Evolutionary conservation across 129 eudicot genomes (phyloP), one percentile per base, ranked within the genome.

Genomic region (Helianthus annuus): DNA sequence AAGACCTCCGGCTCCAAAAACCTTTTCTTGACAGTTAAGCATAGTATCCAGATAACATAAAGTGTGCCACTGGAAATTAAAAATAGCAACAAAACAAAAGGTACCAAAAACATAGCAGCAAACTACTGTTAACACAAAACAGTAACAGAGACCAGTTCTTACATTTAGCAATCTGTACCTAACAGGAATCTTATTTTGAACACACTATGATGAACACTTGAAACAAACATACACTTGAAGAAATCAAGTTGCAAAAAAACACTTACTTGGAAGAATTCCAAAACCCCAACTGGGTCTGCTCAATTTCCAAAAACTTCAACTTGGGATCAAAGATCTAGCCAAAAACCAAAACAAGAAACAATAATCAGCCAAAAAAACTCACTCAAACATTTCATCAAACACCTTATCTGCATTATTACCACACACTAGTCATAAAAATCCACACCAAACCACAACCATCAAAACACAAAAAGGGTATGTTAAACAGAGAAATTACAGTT

Each of bases 241-340:
- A 27, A 73, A 48, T 10, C 48, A 24, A 62, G 40, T 38, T 36
- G 61, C 17, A 73, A 36, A 2, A 61, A 51, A 16, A 16, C 8
- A 74, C 96, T 52, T 85, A 89, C 96, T 76, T 82, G 79, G 70
- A 79, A 68, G 69, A 69, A 70, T 58, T 68, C 72, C 48, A 54
- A 64, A 77, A 81, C 68, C 87, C 84, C 67, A 80, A 63, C 48
- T 73, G 83, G 71, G 81, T 70, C 79, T 69, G 91, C 80, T 86
- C 82, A 71, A 52, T 72, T 80, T 71, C 83, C 78, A 44, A 46
- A 34, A 78, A 79, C 68, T 75, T 86, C 87, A 89, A 72, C 76
- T 84, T 77, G 77, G 82, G 36, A 57, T 84, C 86, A 79, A 75
- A 86, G 84, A 91, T 82, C 97, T 91, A 79, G 64, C 45, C 54